Evolutionary conservation across 2,329 filamentous ascomycete species (phyloP).

Genomic region (Aspergillus clavatus): DNA sequence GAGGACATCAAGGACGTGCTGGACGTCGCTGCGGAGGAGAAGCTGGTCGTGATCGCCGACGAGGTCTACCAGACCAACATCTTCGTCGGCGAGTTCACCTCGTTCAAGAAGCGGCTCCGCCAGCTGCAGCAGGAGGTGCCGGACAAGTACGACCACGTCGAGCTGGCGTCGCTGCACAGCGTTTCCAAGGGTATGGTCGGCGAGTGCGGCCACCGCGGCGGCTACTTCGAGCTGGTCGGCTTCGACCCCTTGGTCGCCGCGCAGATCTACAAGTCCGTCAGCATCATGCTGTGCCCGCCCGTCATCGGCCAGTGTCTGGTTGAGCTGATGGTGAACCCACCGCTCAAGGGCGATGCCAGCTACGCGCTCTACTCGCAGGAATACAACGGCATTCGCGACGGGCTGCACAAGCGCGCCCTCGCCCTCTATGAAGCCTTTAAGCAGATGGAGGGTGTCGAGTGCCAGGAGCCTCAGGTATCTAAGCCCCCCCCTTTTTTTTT

Average conservation of each 20-base stretch:
- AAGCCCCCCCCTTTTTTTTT: conserved; percentile 17
- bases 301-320: conserved; percentile 95
- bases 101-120: conserved; percentile 86
- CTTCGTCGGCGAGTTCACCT: conserved; percentile 88
- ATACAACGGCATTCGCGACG: conserved; percentile 75
- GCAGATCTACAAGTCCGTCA: conserved; percentile 98
- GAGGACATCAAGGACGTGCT: conserved; percentile 80
- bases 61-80: conserved; percentile 99
- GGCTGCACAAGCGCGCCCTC: conserved; percentile 71
- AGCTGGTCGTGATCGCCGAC: conserved; percentile 85
- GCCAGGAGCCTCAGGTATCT: conserved; percentile 70
- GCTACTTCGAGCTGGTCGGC: conserved; percentile 92
- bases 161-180: conserved; percentile 88
- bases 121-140: conserved; percentile 68
- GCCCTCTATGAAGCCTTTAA: conserved; percentile 87
- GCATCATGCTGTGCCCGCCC: conserved; percentile 91
- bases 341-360: conserved; percentile 74
- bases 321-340: conserved; percentile 97
- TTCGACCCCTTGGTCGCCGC: conserved; percentile 81
- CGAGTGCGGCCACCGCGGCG: conserved; percentile 95
- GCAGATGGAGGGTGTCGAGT: conserved; percentile 93
- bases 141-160: conserved; percentile 75
- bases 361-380: conserved; percentile 79
- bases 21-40: conserved; percentile 77
- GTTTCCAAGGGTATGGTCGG: conserved; percentile 98